Percentiles rank a stretch among this genome's conserved stretches.
Evolutionary conservation across 148 eudicot species (phyloP).

Genomic region (Dianthus caryophyllus): DNA sequence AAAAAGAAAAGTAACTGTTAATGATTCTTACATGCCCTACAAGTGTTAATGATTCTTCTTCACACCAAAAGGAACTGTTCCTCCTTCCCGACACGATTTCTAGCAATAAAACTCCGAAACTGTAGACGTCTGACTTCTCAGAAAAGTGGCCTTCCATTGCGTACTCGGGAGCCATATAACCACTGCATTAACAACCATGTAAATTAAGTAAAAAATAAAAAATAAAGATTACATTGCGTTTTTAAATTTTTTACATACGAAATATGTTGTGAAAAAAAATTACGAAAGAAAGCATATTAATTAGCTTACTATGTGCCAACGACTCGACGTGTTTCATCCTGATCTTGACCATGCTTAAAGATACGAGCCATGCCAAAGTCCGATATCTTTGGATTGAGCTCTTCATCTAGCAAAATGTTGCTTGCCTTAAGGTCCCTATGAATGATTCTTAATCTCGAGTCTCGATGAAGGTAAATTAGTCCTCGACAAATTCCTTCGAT

Average conservation of each 20-base stretch:
- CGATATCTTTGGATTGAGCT: constrained; percentile 30
- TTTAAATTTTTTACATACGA: no score
- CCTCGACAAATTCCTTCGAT: constrained; percentile 34
- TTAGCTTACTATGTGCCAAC: constrained; percentile 34
- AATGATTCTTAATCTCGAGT: constrained; percentile 28
- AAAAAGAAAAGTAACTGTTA: no score
- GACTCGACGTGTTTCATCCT: constrained; percentile 29
- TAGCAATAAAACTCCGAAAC: constrained; percentile 29
- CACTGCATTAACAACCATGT: no score
- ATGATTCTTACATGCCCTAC: constrained; percentile 20
- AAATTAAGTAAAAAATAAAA: no score
- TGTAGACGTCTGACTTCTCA: constrained; percentile 31
- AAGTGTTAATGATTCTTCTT: constrained; percentile 28
- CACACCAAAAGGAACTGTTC: constrained; percentile 24
- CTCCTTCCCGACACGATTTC: constrained; percentile 26
- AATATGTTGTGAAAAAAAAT: no score
- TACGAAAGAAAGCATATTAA: not conserved
- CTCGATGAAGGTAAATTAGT: constrained; percentile 30
- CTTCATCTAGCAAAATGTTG: constrained; percentile 31
- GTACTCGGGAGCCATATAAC: constrained; percentile 32
- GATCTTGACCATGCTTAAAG: constrained; percentile 30
- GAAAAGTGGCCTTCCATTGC: constrained; percentile 36
- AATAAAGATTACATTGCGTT: no score
- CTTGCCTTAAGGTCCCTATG: constrained; percentile 32
- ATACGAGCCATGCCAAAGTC: constrained; percentile 37